These are phyloP conservation scores for Teratosphaeria zuluensis DNA, from an alignment of 2,329 filamentous ascomycete species.

Conservation along the genomic window DNA sequence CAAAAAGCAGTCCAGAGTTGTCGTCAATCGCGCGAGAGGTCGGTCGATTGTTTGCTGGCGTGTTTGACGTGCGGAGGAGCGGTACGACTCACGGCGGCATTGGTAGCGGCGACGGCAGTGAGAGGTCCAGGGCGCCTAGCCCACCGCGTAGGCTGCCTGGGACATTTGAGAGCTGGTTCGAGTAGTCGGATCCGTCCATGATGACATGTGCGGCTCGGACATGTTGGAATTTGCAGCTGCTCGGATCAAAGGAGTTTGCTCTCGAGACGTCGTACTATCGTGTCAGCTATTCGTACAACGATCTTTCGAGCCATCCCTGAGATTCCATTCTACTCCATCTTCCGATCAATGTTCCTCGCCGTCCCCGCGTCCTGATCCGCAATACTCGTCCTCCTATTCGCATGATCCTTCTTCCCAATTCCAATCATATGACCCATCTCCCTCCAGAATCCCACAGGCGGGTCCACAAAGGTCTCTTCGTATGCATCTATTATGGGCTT, in stretches of 20 bases:
- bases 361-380: not conserved
- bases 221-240: no score
- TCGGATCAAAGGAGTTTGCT: not conserved
- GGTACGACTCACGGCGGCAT: no score
- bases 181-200: no score
- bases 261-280: not conserved
- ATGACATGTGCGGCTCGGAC: no score
- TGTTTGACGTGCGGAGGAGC: no score
- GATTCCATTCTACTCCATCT: not conserved
- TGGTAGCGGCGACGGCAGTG: no score
- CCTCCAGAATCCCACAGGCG: slow-evolving; percentile 46
- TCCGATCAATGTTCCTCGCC: not conserved
- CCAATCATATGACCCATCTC: slow-evolving; percentile 31
- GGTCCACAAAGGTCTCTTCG: slow-evolving; percentile 41
- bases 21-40: no score
- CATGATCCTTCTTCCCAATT: not conserved
- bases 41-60: no score
- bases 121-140: no score
- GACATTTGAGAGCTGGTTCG: no score
- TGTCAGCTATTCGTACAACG: not conserved
- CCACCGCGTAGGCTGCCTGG: no score
- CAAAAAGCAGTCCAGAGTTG: no score
- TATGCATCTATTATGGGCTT: slow-evolving; percentile 51
- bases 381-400: not conserved
- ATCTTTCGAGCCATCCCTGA: not conserved